Percentiles rank a stretch among this genome's conserved stretches.
These are phyloP conservation scores for Smittium culicis DNA, from an alignment of 371 early-diverging fungal genomes.

Conservation along the genomic window DNA sequence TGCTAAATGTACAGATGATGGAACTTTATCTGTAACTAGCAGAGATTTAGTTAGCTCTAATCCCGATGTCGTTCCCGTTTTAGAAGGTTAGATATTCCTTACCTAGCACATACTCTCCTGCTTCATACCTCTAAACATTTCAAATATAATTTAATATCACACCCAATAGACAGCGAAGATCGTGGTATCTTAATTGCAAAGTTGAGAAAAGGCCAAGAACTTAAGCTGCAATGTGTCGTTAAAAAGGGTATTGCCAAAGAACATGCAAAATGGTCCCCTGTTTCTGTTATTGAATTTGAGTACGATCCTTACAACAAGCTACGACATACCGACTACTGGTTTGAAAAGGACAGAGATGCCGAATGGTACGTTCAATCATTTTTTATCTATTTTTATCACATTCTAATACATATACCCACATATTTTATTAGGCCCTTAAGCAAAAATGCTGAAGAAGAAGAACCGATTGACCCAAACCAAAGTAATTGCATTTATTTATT, in stretches of 20 bases:
- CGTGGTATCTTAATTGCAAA: slow-evolving; percentile 79
- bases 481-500: neutral
- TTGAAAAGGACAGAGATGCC: slow-evolving; percentile 65
- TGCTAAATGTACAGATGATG: slow-evolving; percentile 64
- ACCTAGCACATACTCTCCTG: neutral
- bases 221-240: slow-evolving; percentile 74
- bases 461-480: neutral
- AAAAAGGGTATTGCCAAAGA: slow-evolving; percentile 93
- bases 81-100: slow-evolving; percentile 32
- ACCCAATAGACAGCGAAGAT: slow-evolving; percentile 32
- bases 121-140: neutral
- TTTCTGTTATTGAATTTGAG: slow-evolving; percentile 83
- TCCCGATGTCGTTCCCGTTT: slow-evolving; percentile 60
- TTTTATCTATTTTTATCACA: neutral
- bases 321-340: slow-evolving; percentile 89
- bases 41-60: slow-evolving; percentile 64
- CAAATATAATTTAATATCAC: neutral
- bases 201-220: slow-evolving; percentile 82
- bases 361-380: slow-evolving; percentile 52
- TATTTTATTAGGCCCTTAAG: slow-evolving; percentile 37
- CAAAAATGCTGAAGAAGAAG: slow-evolving; percentile 56
- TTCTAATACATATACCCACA: neutral
- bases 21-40: slow-evolving; percentile 66
- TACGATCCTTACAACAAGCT: slow-evolving; percentile 96
- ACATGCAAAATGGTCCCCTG: slow-evolving; percentile 98